These are phyloP conservation scores for Metroxylon sagu DNA, from an alignment of 176 grass and related monocot genomes.

Conservation along the genomic window DNA sequence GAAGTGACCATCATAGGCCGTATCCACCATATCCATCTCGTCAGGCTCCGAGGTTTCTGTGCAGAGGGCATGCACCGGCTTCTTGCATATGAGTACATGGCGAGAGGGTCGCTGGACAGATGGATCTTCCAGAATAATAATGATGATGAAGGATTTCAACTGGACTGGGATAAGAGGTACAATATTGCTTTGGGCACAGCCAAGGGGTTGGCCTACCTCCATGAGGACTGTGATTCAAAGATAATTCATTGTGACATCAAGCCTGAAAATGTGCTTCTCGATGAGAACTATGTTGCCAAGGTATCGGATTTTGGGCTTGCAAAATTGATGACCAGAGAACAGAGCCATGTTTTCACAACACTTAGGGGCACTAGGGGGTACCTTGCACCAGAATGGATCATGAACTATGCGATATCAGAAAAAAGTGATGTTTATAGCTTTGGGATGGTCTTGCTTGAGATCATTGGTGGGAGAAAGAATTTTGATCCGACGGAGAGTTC, in stretches of 20 bases:
- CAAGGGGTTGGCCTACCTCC: conserved; percentile 75
- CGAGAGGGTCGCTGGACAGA: conserved; percentile 70
- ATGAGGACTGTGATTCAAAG: conserved; percentile 88
- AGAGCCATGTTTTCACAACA: conserved; percentile 93
- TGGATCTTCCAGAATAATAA: conserved; percentile 68
- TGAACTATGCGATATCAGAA: conserved; percentile 81
- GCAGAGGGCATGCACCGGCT: conserved; percentile 60
- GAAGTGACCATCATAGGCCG: conserved; percentile 91
- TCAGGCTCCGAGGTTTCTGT: conserved; percentile 83
- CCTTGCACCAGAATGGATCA: conserved; percentile 91
- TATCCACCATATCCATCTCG: conserved; percentile 96
- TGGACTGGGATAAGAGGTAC: conserved; percentile 82
- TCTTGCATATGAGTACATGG: conserved; percentile 91
- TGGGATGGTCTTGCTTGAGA: conserved; percentile 89
- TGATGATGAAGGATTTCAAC: conserved; percentile 8
- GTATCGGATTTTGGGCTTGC: conserved; percentile 99
- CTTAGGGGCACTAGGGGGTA: conserved; percentile 81
- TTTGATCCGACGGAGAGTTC: conserved; percentile 56
- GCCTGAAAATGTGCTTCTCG: conserved; percentile 87
- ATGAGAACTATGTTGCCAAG: conserved; percentile 73
- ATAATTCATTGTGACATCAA: conserved; percentile 97
- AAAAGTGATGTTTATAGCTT: conserved; percentile 96
- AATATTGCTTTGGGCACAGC: conserved; percentile 80
- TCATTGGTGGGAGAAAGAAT: conserved; percentile 80
- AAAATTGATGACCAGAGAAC: conserved; percentile 94